Evolutionary conservation across 805 yeast species (phyloP), one percentile per base, ranked within the genome.

Genomic region (Kuraishia cidri): DNA sequence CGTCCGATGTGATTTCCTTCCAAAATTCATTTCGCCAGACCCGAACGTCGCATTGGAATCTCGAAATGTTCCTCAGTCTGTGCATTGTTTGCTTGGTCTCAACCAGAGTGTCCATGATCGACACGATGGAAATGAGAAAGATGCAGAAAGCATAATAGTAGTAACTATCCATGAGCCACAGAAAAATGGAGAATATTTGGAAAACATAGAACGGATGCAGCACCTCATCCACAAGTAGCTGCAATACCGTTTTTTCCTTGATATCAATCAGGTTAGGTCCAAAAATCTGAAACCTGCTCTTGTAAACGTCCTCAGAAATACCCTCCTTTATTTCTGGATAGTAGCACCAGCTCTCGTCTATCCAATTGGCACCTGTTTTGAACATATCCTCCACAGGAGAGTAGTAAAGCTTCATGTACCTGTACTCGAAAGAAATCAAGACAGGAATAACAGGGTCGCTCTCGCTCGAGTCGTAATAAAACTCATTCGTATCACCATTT

Each of bases 131-230:
- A 22, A 92, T 92, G 23, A 87, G 36, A 43, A 92, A 79, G 38
- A 92, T 92, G 56, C 98, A 94, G 13, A 75, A 66, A 0, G 99
- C 99, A 52, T 92, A 92, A 58, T 90, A 92, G 52, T 79, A 83
- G 56, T 94, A 92, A 45, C 83, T 80, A 54, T 92, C 99, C 11
- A 86, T 72, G 8, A 86, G 68, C 99, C 99, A 92, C 29, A 92
- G 62, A 21, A 88, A 60, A 35, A 92, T 82, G 3, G 97, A 87
- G 50, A 90, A 90, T 1, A 90, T 78, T 60, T 92, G 99, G 53
- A 92, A 92, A 27, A 94, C 71, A 53, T 92, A 92, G 52, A 92
- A 92, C 1, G 99, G 99, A 54, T 92, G 97, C 26, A 92, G 59
- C 0, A 87, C 85, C 53, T 92, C 98, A 47, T 86, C 94, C 17